Base-by-base conservation (phyloP, 768 basidiomycete species). In the Galerina sulciceps region DNA sequence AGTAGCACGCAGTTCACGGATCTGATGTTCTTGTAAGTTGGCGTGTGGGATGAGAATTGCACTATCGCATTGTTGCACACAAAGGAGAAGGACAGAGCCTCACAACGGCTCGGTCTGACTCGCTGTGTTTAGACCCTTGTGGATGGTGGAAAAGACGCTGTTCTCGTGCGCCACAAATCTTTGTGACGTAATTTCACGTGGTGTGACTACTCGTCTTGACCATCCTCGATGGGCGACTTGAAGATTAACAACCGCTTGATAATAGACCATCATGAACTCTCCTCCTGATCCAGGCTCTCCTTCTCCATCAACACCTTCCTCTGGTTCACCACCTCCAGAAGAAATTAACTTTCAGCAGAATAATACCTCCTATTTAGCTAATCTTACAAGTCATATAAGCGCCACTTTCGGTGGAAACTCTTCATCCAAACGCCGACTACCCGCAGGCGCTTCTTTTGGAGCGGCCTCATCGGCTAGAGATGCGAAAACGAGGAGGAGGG, bases 361-460 rank as follows among this genome's bases (percentile, higher is more conserved):
- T 54, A 31, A 60, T 36, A 50, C 38, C 34, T 31, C 41, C 40
- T 66, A 73, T 50, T 56, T 79, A 53, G 58, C 66, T 37, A 75
- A 72, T 64, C 58, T 77, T 56, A 69, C 73, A 17, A 74, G 67
- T 51, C 76, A 77, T 10, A 60, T 79, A 57, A 68, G 73, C 34
- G 68, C 74, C 13, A 63, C 75, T 3, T 68, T 79, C 38, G 57
- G 66, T 23, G 68, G 69, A 18, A 59, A 61, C 34, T 68, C 80
- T 22, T 78, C n/a, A n/a, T n/a, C 84, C 10, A 84, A 84, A 63
- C 81, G 84, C 14, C 79, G 82, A 35, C 71, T 83, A n/a, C 83
- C 83, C 6, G 75, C 73, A 38, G 76, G 82, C n/a, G 72, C 78
- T 36, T 75, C 76, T 13, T 76, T 73, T 26, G 76, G 76, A 57